phyloP scores from a whole-genome alignment of 139 green algal species.

The Raphidocelis subcapitata region DNA sequence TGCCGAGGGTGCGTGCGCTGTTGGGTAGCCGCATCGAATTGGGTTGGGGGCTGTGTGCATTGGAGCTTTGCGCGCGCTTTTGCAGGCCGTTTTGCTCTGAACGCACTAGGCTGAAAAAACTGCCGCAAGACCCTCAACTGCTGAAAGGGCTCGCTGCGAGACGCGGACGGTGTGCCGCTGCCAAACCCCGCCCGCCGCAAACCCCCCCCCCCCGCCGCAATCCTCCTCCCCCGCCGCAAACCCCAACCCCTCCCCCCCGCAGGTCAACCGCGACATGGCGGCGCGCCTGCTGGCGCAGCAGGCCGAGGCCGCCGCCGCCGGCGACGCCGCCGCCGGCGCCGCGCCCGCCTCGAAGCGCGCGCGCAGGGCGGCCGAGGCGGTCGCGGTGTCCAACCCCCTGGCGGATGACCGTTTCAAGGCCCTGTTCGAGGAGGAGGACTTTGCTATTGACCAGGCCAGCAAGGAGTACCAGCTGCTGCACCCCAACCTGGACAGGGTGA shows the following conservation, averaged over 20 bases:
- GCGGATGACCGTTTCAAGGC: slow-evolving; percentile 68
- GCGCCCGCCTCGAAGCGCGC: slow-evolving; percentile 29
- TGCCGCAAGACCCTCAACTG: too few relatives aligned
- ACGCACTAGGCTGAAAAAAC: too few relatives aligned
- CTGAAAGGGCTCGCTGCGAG: too few relatives aligned
- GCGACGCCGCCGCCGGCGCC: slow-evolving; percentile 18
- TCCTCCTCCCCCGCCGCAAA: too few relatives aligned
- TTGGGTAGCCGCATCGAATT: too few relatives aligned
- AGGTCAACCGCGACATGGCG: slow-evolving; percentile 77
- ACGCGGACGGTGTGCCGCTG: too few relatives aligned
- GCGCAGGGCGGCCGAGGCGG: slow-evolving; percentile 5
- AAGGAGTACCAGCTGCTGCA: slow-evolving; percentile 85
- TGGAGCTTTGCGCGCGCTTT: too few relatives aligned
- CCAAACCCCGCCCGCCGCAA: too few relatives aligned
- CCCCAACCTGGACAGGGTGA: slow-evolving; percentile 69
- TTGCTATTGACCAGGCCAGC: slow-evolving; percentile 77
- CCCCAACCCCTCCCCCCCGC: neutral
- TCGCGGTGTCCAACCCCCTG: slow-evolving; percentile 40
- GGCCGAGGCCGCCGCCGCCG: slow-evolving; percentile 12
- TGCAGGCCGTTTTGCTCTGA: too few relatives aligned
- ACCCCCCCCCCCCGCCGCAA: too few relatives aligned
- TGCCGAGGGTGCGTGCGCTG: slow-evolving; percentile 81
- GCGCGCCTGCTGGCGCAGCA: slow-evolving; percentile 62
- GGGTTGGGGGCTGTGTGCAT: too few relatives aligned
- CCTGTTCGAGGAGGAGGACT: slow-evolving; percentile 87